Evolutionary conservation across 1,284 basidiomycete species (phyloP), one percentile per base, ranked within the genome.

Genomic region (Hemileccinum hortonii): DNA sequence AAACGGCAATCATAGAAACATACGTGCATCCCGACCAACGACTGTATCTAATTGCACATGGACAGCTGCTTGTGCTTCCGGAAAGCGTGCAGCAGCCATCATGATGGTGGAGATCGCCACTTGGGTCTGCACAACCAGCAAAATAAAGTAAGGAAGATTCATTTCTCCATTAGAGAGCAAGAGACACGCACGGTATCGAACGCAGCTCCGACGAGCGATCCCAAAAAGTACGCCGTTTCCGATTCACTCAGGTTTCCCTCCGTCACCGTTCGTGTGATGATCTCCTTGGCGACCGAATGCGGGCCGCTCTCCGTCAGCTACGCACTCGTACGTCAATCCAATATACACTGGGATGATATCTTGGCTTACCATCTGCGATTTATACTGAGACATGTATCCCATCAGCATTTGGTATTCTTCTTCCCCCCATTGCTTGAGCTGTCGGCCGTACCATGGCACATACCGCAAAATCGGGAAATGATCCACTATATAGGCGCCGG

Each of bases 31-130:
- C 18, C 67, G 69, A 1, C 84, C 84, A 19, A 86, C 67, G 1
- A 87, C 75, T 0, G 56, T 50, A 50, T 87, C 84, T 4, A 90
- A 61, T 61, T 88, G 81, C 4, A 77, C 75, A 54, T 84, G 84
- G 0, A 87, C 81, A 33, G 61, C 67, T 5, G 64, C 70, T 49
- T 84, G 82, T 1, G 76, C 71, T 12, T 82, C 75, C 0, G 85
- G 84, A 58, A 80, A 79, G 24, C 72, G 73, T 0, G 84, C 84
- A 3, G 86, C 82, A 0, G 87, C 85, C 77, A 90, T 80, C 40
- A 41, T 41, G 24, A 41, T 70, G 39, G 83, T 74, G 37, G 77
- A 79, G 44, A 89, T 81, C 0, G 81, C 87, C 8, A 80, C 76
- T 14, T 81, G 80, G 0, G 80, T 84, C 67, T 79, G 53, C 19